A percentile compares a stretch with the other conserved stretches of the same genome.
Conservation (phyloP, 495 filamentous ascomycete genomes). For the Mytilinidion resinicola region DNA sequence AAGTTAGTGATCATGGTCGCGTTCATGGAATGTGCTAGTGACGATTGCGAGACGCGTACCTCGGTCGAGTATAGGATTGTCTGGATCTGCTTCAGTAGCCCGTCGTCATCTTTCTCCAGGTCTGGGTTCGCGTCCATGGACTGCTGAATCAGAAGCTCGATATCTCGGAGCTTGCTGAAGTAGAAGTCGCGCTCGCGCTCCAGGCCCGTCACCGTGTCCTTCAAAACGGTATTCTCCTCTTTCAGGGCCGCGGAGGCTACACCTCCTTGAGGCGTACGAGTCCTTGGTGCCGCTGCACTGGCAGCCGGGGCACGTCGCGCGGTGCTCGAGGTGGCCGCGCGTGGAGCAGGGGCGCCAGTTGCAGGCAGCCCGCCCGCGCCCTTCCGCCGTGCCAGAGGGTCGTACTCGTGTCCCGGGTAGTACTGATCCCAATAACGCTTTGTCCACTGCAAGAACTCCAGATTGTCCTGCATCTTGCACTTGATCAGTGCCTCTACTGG, state of each 20-base stretch:
- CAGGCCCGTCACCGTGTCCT: conserved; percentile 42
- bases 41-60: conserved; percentile 35
- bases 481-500: conserved; percentile 85
- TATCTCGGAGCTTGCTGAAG: conserved; percentile 95
- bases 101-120: conserved; percentile 85
- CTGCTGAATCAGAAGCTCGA: conserved; percentile 86
- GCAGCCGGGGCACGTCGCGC: conserved; percentile 67
- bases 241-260: conserved; percentile 59
- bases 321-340: conserved; percentile 41
- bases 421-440: conserved; percentile 98
- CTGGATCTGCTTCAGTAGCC: conserved; percentile 89
- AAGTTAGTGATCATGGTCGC: neutral
- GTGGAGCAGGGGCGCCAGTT: conserved; percentile 41
- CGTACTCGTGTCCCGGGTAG: conserved; percentile 93
- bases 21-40: neutral
- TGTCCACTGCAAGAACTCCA: conserved; percentile 95
- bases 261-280: conserved; percentile 40
- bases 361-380: conserved; percentile 58
- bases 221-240: conserved; percentile 70
- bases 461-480: conserved; percentile 99
- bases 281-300: conserved; percentile 41
- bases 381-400: conserved; percentile 78
- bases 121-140: conserved; percentile 86
- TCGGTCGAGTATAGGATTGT: conserved; percentile 95
- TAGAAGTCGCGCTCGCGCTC: conserved; percentile 87